These are phyloP conservation scores for Phytophthora agathidicida DNA, from an alignment of 352 stramenopile species.

Conservation along the genomic window DNA sequence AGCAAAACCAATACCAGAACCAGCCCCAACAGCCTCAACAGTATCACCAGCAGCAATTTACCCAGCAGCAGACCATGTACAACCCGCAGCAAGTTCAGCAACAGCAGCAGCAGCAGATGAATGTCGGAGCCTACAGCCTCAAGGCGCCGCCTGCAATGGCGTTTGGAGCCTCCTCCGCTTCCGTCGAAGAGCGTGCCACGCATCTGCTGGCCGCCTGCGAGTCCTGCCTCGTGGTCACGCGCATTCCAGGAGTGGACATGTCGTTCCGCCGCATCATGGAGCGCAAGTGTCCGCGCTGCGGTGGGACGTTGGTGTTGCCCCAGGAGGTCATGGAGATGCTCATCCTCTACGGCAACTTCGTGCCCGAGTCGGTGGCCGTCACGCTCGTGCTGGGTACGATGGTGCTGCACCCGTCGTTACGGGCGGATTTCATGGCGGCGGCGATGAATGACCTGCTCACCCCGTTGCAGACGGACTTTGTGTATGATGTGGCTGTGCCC, in stretches of 20 bases:
- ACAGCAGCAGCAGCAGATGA: slow-evolving; percentile 29
- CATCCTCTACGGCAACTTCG: slow-evolving; percentile 86
- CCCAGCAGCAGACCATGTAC: slow-evolving; percentile 23
- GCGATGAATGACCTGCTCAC: slow-evolving; percentile 87
- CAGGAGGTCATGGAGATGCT: slow-evolving; percentile 89
- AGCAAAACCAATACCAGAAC: slow-evolving; percentile 15
- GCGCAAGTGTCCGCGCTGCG: slow-evolving; percentile 75
- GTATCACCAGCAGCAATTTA: slow-evolving; percentile 21
- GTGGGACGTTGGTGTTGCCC: slow-evolving; percentile 60
- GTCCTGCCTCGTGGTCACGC: slow-evolving; percentile 73
- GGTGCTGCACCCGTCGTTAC: slow-evolving; percentile 75
- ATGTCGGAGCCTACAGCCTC: slow-evolving; percentile 30
- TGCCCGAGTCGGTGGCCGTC: slow-evolving; percentile 68
- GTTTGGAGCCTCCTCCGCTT: slow-evolving; percentile 19
- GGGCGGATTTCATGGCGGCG: slow-evolving; percentile 78
- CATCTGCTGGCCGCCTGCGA: slow-evolving; percentile 77
- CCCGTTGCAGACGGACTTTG: slow-evolving; percentile 80
- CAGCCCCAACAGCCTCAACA: slow-evolving; percentile 28
- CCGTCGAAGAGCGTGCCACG: slow-evolving; percentile 53
- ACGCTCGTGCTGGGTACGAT: slow-evolving; percentile 72
- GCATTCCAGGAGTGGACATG: slow-evolving; percentile 76
- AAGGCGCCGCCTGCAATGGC: slow-evolving; percentile 24
- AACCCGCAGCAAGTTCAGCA: slow-evolving; percentile 24
- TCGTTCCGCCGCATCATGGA: slow-evolving; percentile 84
- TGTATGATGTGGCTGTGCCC: slow-evolving; percentile 83